phyloP scores from a whole-genome alignment of 495 filamentous ascomycete species.

The Friedmanniomyces simplex region DNA sequence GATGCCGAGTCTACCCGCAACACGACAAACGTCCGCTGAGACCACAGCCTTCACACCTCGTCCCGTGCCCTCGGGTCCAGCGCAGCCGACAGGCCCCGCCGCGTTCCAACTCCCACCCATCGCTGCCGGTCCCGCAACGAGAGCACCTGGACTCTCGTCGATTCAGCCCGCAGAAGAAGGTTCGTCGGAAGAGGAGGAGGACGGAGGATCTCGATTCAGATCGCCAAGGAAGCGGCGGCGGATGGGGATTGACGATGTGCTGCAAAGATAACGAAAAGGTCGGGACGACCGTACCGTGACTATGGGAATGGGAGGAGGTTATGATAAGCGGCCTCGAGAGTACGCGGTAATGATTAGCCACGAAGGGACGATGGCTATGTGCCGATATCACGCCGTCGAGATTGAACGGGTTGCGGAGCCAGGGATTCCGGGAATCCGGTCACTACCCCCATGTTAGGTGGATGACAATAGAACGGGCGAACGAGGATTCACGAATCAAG shows the following conservation, averaged over 20 bases:
- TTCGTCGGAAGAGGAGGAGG: slow-evolving; percentile 7
- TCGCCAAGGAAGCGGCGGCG: slow-evolving; percentile 15
- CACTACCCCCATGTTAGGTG: too few relatives aligned
- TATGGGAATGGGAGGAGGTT: neutral
- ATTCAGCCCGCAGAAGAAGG: neutral
- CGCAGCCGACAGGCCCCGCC: neutral
- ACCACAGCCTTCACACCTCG: slow-evolving; percentile 8
- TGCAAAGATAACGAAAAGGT: slow-evolving; percentile 7
- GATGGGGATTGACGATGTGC: slow-evolving; percentile 18
- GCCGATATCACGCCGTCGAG: neutral
- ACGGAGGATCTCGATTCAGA: neutral
- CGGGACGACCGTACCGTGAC: neutral
- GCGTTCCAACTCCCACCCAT: slow-evolving; percentile 13
- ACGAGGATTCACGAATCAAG: too few relatives aligned
- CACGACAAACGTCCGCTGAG: slow-evolving; percentile 8
- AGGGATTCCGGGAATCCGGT: too few relatives aligned
- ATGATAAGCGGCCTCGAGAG: neutral
- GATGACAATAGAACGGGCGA: too few relatives aligned
- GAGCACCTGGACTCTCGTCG: neutral
- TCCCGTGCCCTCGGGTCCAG: neutral
- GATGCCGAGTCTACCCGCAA: neutral
- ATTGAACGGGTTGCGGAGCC: neutral
- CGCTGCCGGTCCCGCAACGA: neutral
- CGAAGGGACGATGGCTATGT: neutral
- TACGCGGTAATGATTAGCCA: neutral